Evolutionary conservation across 2,329 filamentous ascomycete species (phyloP).

Genomic region (Chrysoporthe deuterocubensis): DNA sequence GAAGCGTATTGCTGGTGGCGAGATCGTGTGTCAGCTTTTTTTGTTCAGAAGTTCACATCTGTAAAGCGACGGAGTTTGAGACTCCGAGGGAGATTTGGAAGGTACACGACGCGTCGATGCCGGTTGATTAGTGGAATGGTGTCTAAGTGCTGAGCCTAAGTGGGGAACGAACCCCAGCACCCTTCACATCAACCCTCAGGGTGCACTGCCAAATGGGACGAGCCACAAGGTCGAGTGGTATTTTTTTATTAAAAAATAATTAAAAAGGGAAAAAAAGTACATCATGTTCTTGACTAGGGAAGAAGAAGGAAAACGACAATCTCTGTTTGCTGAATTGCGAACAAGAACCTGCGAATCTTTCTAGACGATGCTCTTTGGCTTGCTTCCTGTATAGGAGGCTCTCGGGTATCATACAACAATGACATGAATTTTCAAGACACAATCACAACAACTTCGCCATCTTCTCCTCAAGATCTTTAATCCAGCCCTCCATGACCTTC

Average conservation of each 20-base stretch:
- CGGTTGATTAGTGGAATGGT: neutral
- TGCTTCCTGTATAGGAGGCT: neutral
- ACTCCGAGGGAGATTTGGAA: neutral
- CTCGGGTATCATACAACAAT: conserved; percentile 43
- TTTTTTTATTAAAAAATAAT: no score
- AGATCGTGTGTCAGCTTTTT: neutral
- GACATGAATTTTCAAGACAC: conserved; percentile 26
- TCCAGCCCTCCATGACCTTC: conserved; percentile 84
- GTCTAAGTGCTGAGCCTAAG: neutral
- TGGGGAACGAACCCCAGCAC: neutral
- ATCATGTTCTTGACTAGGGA: no score
- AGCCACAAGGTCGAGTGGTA: no score
- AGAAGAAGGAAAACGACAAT: neutral
- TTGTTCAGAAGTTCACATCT: neutral
- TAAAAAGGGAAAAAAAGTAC: no score
- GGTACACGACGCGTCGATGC: conserved; percentile 4
- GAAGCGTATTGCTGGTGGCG: neutral
- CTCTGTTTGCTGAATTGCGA: neutral
- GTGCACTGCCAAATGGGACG: neutral
- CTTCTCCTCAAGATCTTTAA: conserved; percentile 81
- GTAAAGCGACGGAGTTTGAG: neutral
- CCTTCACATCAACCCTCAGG: neutral
- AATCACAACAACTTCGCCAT: conserved; percentile 61
- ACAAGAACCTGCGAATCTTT: neutral
- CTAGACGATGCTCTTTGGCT: neutral